Conservation (phyloP, 2,329 filamentous ascomycete species). For the Colletotrichum sp. region DNA sequence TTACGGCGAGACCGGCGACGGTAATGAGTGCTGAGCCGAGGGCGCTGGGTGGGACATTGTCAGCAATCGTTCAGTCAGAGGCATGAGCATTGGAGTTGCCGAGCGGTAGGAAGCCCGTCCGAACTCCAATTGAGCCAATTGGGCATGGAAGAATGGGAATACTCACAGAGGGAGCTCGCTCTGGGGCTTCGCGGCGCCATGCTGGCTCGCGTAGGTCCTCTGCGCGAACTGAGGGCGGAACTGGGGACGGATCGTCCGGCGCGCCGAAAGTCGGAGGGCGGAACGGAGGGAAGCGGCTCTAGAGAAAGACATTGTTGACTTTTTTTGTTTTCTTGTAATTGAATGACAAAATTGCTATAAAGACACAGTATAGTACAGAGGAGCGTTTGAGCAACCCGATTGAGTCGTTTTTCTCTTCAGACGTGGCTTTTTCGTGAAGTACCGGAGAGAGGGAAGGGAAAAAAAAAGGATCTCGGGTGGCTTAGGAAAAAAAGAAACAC, state of each 20-base stretch:
- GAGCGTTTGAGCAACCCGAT: not conserved
- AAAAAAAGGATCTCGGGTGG: not conserved
- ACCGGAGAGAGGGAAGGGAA: not conserved
- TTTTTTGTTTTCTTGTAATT: not conserved
- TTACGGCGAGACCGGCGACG: conserved; percentile 9
- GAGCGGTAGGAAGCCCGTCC: not conserved
- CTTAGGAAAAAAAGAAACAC: not conserved
- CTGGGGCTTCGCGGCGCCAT: conserved; percentile 15
- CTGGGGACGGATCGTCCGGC: conserved; percentile 16
- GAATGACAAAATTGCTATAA: not conserved
- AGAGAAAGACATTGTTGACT: conserved; percentile 6
- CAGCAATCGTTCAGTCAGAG: not conserved
- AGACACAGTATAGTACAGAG: not conserved
- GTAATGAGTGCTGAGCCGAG: conserved; percentile 7
- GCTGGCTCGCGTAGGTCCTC: conserved; percentile 19
- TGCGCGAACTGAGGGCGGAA: conserved; percentile 9
- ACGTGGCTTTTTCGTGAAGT: not conserved
- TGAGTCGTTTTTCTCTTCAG: not conserved
- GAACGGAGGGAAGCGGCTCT: conserved; percentile 13
- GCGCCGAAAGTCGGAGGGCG: conserved; percentile 16
- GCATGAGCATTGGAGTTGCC: not conserved
- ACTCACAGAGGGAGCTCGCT: conserved; percentile 17
- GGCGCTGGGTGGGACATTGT: not conserved
- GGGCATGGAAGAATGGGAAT: not conserved
- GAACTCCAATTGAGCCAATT: not conserved